phyloP scores from a whole-genome alignment of 441 rosid genomes.

The Hura crepitans region DNA sequence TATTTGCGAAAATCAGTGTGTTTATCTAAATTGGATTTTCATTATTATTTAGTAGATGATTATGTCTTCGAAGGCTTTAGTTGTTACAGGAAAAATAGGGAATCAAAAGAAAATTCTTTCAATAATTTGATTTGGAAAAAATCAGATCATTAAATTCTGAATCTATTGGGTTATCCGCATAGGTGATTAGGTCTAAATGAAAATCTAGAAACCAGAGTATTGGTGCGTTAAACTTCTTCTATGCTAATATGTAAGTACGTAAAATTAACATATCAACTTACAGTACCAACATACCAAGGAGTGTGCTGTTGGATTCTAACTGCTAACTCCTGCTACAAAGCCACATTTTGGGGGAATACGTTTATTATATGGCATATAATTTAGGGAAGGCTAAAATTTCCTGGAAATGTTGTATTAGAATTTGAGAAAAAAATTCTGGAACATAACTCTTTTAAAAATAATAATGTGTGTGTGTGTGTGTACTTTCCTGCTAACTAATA shows the following conservation, averaged over 20 bases:
- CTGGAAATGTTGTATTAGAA: neutral
- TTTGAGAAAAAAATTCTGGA: neutral
- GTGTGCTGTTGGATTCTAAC: constrained; percentile 4
- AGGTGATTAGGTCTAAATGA: neutral
- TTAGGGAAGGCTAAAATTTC: neutral
- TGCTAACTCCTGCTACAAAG: neutral
- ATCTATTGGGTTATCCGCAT: neutral
- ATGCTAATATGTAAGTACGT: neutral
- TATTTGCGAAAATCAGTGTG: neutral
- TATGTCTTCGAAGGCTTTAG: neutral
- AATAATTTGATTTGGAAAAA: neutral
- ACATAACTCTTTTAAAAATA: neutral
- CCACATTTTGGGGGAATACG: neutral
- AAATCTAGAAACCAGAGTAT: neutral
- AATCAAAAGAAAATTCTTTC: neutral
- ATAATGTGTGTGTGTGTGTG: neutral
- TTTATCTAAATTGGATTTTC: neutral
- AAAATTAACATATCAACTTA: neutral
- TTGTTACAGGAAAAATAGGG: neutral
- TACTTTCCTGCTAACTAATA: neutral
- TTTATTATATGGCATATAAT: neutral
- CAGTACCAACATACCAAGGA: neutral
- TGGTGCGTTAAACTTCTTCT: neutral
- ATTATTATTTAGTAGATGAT: neutral
- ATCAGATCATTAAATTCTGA: neutral